Conservation (phyloP, 2,329 filamentous ascomycete genomes). For the Fusarium napiforme region DNA sequence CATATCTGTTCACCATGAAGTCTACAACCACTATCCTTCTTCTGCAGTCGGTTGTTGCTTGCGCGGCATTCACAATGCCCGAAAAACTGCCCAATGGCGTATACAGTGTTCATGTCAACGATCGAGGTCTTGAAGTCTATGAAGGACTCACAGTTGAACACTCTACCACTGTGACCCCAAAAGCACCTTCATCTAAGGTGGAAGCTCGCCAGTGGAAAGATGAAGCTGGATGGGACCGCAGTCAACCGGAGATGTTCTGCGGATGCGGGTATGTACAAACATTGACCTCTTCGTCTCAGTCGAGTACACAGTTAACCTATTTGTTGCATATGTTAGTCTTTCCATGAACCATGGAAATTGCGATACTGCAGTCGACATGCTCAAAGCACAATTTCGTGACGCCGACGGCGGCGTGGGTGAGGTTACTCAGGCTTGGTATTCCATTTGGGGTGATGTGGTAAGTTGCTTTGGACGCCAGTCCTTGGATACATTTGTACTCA, state of each 20-base stretch:
- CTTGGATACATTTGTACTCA: neutral
- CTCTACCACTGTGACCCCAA: neutral
- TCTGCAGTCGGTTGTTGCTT: neutral
- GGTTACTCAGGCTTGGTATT: neutral
- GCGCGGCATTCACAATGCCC: neutral
- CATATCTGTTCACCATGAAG: neutral
- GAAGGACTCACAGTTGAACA: neutral
- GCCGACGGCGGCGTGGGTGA: neutral
- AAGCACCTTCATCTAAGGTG: neutral
- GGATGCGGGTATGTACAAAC: neutral
- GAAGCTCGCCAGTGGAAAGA: neutral
- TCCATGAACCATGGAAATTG: neutral
- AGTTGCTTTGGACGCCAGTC: neutral
- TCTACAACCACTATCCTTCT: neutral
- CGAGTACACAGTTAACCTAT: neutral
- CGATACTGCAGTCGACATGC: neutral
- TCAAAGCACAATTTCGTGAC: neutral
- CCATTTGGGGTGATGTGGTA: neutral
- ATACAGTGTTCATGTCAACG: neutral
- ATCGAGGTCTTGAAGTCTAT: neutral
- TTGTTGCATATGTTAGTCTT: neutral
- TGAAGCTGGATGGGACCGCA: neutral
- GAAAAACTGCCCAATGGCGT: neutral
- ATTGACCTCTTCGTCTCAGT: neutral
- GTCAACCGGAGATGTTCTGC: neutral